These are phyloP conservation scores for Eimeria tenella DNA, from an alignment of 169 alveolate genomes.

Conservation along the genomic window DNA sequence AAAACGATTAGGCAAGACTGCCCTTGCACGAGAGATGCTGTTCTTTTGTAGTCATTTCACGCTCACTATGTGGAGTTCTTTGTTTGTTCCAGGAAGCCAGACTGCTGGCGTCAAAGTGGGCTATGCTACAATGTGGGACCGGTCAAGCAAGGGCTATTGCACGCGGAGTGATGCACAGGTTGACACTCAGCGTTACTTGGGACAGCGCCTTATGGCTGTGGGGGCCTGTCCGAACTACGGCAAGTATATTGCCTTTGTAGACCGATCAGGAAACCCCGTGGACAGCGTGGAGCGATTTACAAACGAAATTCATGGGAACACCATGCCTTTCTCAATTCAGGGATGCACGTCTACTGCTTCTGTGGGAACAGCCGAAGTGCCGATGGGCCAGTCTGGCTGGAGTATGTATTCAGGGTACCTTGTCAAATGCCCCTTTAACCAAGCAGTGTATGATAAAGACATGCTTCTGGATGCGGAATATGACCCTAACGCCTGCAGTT, in stretches of 20 bases:
- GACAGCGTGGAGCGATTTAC: slow-evolving; percentile 63
- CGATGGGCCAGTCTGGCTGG: slow-evolving; percentile 73
- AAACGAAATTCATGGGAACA: slow-evolving; percentile 78
- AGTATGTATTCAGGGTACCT: slow-evolving; percentile 79
- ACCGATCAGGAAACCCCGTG: slow-evolving; percentile 9
- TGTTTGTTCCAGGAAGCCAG: slow-evolving; percentile 34
- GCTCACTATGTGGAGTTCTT: neutral
- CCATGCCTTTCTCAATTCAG: slow-evolving; percentile 71
- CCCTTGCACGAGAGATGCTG: too few species aligned
- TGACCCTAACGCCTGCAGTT: slow-evolving; percentile 67
- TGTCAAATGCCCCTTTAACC: slow-evolving; percentile 77
- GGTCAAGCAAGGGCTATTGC: slow-evolving; percentile 71
- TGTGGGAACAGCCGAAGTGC: slow-evolving; percentile 76
- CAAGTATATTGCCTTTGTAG: slow-evolving; percentile 79
- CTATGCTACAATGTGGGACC: slow-evolving; percentile 73
- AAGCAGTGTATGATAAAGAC: slow-evolving; percentile 62
- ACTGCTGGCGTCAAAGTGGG: slow-evolving; percentile 76
- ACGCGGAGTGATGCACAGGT: slow-evolving; percentile 31
- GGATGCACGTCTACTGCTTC: slow-evolving; percentile 62
- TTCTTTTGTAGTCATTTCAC: too few species aligned
- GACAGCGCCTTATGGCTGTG: slow-evolving; percentile 71
- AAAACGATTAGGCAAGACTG: too few species aligned
- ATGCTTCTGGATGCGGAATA: slow-evolving; percentile 75
- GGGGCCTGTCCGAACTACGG: slow-evolving; percentile 82
- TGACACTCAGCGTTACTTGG: slow-evolving; percentile 70